Evolutionary conservation across 148 eudicot species (phyloP).

Genomic region (Suaeda aralocaspica): DNA sequence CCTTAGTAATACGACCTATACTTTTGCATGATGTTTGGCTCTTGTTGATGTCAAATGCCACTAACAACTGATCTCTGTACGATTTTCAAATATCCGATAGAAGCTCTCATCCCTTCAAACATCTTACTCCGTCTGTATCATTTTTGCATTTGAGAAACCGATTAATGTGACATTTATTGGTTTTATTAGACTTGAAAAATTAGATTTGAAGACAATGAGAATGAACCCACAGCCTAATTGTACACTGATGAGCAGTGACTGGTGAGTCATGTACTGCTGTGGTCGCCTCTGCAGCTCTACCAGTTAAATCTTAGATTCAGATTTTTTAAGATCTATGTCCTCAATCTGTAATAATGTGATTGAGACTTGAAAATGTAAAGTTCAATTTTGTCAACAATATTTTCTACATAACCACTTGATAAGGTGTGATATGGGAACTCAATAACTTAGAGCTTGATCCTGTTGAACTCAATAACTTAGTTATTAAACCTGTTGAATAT

Average conservation of each 20-base stretch:
- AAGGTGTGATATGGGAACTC: background rate
- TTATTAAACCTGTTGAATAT: too few species aligned
- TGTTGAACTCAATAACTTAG: background rate
- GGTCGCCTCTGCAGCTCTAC: background rate
- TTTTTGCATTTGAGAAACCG: too few species aligned
- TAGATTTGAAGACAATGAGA: background rate
- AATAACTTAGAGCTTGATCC: background rate
- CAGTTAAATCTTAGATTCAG: too few species aligned
- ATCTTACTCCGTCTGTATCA: too few species aligned
- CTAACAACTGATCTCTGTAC: too few species aligned
- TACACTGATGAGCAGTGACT: background rate
- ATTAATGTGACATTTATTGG: too few species aligned
- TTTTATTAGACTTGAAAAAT: too few species aligned
- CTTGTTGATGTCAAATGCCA: background rate
- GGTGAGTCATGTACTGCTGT: background rate
- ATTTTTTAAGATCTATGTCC: background rate
- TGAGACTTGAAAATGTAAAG: constrained; percentile 11
- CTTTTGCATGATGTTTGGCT: background rate
- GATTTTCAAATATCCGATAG: too few species aligned
- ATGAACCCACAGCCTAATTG: background rate
- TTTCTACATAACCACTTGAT: too few species aligned
- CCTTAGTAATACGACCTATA: background rate
- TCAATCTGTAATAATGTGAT: background rate
- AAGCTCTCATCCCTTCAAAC: too few species aligned
- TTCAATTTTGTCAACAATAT: background rate